phyloP scores from a whole-genome alignment of 352 stramenopile genomes.

The Pythium grandisporangium region DNA sequence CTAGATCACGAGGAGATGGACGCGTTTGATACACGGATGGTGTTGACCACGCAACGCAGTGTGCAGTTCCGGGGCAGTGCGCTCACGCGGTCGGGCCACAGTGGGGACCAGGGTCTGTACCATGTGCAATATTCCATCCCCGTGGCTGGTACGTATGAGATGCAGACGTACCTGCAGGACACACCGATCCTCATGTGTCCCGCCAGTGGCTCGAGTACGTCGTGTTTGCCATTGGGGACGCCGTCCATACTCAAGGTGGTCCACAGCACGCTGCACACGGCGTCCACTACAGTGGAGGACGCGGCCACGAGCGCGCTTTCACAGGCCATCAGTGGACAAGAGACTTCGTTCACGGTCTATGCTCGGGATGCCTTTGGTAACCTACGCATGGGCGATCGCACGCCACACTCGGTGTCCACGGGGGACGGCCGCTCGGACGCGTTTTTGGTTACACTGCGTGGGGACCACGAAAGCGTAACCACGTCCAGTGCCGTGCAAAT shows the following conservation, averaged over 20 bases:
- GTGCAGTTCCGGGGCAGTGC: constrained; percentile 83
- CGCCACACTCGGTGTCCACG: constrained; percentile 49
- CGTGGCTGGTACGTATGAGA: constrained; percentile 79
- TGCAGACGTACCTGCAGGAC: constrained; percentile 66
- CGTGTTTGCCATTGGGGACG: constrained; percentile 31
- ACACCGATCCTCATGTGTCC: constrained; percentile 90
- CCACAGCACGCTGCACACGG: constrained; percentile 83
- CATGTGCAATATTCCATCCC: constrained; percentile 92
- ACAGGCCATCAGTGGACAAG: constrained; percentile 67
- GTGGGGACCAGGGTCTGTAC: constrained; percentile 71
- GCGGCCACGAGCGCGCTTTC: constrained; percentile 60
- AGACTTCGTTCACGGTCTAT: constrained; percentile 82
- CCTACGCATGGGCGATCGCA: constrained; percentile 65
- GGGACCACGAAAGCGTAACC: constrained; percentile 51
- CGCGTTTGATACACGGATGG: constrained; percentile 83
- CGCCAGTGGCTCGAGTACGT: constrained; percentile 12
- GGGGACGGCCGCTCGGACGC: constrained; percentile 85
- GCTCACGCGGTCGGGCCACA: constrained; percentile 19
- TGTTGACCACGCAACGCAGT: constrained; percentile 29
- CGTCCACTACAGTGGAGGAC: constrained; percentile 82
- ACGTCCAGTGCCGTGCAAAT: constrained; percentile 89
- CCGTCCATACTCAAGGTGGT: constrained; percentile 77
- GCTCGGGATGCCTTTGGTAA: constrained; percentile 93
- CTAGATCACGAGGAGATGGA: too few species aligned
- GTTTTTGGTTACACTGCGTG: constrained; percentile 85